Conservation (phyloP, 2,329 filamentous ascomycete genomes). For the Periconia digitata region DNA sequence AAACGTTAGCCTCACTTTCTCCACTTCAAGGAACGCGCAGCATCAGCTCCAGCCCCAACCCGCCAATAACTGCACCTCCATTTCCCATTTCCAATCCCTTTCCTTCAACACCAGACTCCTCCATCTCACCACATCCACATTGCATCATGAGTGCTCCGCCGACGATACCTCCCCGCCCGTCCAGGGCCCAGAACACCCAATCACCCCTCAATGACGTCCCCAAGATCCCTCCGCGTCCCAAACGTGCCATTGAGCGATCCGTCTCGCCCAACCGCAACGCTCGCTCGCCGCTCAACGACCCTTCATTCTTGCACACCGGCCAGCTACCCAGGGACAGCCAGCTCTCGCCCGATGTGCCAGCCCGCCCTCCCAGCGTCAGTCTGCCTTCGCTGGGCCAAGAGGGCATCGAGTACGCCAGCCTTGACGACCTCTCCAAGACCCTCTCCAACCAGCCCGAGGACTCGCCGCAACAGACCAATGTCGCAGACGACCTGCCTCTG, state of each 20-base stretch:
- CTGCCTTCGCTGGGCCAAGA: constrained; percentile 88
- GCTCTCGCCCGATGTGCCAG: constrained; percentile 45
- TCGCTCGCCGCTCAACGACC: constrained; percentile 82
- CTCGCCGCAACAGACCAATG: constrained; percentile 71
- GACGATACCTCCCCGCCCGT: constrained; percentile 64
- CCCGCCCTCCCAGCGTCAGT: constrained; percentile 73
- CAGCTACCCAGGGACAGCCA: constrained; percentile 33
- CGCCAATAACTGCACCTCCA: constrained; percentile 5
- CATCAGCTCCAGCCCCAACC: no score
- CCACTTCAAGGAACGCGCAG: no score
- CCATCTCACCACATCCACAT: constrained; percentile 23
- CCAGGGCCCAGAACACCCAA: constrained; percentile 53
- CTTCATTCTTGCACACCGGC: constrained; percentile 52
- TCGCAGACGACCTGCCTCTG: constrained; percentile 80
- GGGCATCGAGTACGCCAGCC: constrained; percentile 80
- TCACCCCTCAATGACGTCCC: constrained; percentile 59
- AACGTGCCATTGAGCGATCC: constrained; percentile 69
- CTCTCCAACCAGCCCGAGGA: constrained; percentile 32
- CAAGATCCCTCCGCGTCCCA: constrained; percentile 76
- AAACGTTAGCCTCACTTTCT: no score
- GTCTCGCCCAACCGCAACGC: constrained; percentile 75
- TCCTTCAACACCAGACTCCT: constrained; percentile 10
- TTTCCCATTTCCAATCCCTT: constrained; percentile 11
- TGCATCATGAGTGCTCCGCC: constrained; percentile 51
- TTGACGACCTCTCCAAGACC: constrained; percentile 46